Percentiles rank a stretch among this genome's conserved stretches.
Conservation (phyloP, 495 filamentous ascomycete species). For the Bryoglossum gracile region DNA sequence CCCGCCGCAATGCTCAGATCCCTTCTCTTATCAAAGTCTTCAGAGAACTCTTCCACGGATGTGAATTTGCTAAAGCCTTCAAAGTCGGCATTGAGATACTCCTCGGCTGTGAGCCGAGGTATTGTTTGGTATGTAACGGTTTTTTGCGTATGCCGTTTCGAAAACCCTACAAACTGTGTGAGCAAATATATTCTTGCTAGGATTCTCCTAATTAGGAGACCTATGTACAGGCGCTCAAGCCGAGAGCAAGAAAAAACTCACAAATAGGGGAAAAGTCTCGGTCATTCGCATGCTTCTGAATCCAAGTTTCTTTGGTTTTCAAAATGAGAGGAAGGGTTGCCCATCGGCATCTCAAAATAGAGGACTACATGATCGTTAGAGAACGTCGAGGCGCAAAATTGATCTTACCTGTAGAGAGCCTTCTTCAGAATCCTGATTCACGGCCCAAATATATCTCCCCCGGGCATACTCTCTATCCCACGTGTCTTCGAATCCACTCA, state of each 20-base stretch:
- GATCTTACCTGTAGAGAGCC: too few species aligned
- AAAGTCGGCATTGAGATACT: conserved; percentile 21
- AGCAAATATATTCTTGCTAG: too few species aligned
- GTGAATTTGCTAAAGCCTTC: conserved; percentile 10
- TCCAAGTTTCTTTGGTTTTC: conserved; percentile 19
- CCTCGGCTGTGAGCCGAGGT: conserved; percentile 1
- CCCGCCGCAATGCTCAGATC: too few species aligned
- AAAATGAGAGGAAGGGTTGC: conserved; percentile 37
- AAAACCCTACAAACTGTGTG: too few species aligned
- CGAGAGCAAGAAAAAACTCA: neutral
- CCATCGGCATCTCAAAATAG: conserved; percentile 38
- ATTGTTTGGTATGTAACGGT: too few species aligned
- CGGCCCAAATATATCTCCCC: neutral
- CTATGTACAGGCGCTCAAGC: neutral
- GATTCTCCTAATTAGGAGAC: too few species aligned
- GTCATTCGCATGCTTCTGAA: conserved; percentile 3
- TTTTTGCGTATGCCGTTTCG: too few species aligned
- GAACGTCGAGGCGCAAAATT: too few species aligned
- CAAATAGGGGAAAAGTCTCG: conserved; percentile 4
- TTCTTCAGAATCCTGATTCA: neutral
- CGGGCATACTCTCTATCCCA: conserved; percentile 17
- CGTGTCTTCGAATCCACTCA: conserved; percentile 18
- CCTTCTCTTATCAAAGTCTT: too few species aligned
- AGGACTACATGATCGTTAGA: conserved; percentile 25
- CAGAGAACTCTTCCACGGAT: too few species aligned